A percentile compares a stretch with the other conserved stretches of the same genome.
These are phyloP conservation scores for Clavispora fructus DNA, from an alignment of 805 yeast genomes.

Conservation along the genomic window DNA sequence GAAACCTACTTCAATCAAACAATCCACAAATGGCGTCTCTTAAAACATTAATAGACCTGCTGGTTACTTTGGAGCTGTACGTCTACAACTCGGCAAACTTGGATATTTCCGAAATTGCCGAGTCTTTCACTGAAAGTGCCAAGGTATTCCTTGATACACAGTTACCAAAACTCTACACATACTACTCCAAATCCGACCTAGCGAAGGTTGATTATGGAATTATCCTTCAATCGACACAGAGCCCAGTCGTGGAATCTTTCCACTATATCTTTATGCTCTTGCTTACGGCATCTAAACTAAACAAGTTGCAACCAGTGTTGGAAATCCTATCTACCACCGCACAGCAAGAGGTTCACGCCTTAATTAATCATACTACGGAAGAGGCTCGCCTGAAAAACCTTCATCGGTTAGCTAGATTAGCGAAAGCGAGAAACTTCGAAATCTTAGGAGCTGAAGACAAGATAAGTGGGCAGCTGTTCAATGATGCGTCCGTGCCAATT, in stretches of 20 bases:
- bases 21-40: slow-evolving; percentile 35
- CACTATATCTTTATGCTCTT: slow-evolving; percentile 50
- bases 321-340: slow-evolving; percentile 50
- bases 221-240: slow-evolving; percentile 26
- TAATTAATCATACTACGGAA: slow-evolving; percentile 58
- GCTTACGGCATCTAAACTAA: slow-evolving; percentile 53
- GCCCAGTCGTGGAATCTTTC: slow-evolving; percentile 39
- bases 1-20: slow-evolving; percentile 16
- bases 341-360: slow-evolving; percentile 56
- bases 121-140: slow-evolving; percentile 26
- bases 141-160: slow-evolving; percentile 23
- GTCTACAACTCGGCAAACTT: slow-evolving; percentile 52
- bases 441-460: slow-evolving; percentile 15
- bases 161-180: slow-evolving; percentile 24
- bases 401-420: slow-evolving; percentile 21
- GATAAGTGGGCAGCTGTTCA: slow-evolving; percentile 25
- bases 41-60: slow-evolving; percentile 27
- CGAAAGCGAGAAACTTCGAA: slow-evolving; percentile 28
- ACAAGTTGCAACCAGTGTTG: slow-evolving; percentile 54
- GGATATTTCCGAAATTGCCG: slow-evolving; percentile 49
- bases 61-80: slow-evolving; percentile 47
- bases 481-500: slow-evolving; percentile 49
- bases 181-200: slow-evolving; percentile 14
- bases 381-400: slow-evolving; percentile 58
- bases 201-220: slow-evolving; percentile 24